Base-by-base conservation (phyloP, 139 green algal genomes). In the Ostreobium quekettii region DNA sequence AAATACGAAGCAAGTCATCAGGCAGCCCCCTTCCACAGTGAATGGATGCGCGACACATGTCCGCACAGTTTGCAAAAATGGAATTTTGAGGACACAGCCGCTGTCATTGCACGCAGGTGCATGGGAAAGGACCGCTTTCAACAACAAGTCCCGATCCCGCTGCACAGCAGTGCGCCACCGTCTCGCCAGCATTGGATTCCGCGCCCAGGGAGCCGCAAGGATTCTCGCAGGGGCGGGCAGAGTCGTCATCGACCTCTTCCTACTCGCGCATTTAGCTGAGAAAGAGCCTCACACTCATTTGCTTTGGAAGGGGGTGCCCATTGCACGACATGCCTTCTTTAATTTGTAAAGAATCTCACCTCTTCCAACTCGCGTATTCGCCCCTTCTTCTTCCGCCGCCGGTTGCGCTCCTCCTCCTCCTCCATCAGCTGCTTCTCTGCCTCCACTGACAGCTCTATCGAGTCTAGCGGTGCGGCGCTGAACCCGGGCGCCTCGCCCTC, bases 301-400 rank as follows among this genome's bases (percentile, higher is more conserved):
- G n/a, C n/a, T n/a, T n/a, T n/a, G n/a, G n/a, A n/a, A n/a, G n/a
- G n/a, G n/a, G n/a, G n/a, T n/a, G n/a, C n/a, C n/a, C n/a, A n/a
- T n/a, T n/a, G n/a, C n/a, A n/a, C n/a, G n/a, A n/a, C n/a, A n/a
- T n/a, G n/a, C n/a, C n/a, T n/a, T n/a, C n/a, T n/a, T n/a, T n/a
- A n/a, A n/a, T n/a, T n/a, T n/a, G n/a, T n/a, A n/a, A n/a, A n/a
- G n/a, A n/a, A 0, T 37, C 62, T 64, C 46, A 84, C 78, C 72
- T 91, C 86, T 57, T 92, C 77, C 11, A 92, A 77, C 66, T 92
- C 85, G 15, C 77, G 62, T 28, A 92, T 80, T 30, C 86, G 75
- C 11, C 85, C 80, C 71, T 81, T 82, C 30, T 74, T 79, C 33
- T 63, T 70, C 31, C 69, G 70, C 2, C 78, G 65, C 32, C 36